Evolutionary conservation across 2,329 filamentous ascomycete genomes (phyloP).

Genomic region (Aschersonia sp.): DNA sequence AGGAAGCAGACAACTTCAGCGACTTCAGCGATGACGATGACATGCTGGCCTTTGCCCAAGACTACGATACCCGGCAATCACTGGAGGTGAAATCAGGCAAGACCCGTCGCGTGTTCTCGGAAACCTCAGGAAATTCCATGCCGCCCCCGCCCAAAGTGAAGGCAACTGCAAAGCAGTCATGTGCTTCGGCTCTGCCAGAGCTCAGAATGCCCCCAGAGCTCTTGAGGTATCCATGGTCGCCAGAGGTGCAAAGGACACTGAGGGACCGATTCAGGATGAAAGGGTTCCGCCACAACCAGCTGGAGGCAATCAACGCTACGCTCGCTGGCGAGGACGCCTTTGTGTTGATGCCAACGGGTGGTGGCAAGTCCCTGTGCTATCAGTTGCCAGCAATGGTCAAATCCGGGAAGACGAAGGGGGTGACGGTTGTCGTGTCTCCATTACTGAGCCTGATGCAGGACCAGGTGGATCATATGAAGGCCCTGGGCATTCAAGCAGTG

Average conservation of each 20-base stretch:
- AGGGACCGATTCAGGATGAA: slow-evolving; percentile 72
- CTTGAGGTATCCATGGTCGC: slow-evolving; percentile 68
- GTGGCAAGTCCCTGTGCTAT: slow-evolving; percentile 93
- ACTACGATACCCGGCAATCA: slow-evolving; percentile 29
- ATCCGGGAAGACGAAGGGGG: slow-evolving; percentile 66
- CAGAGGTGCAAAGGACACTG: slow-evolving; percentile 67
- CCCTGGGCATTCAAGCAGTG: slow-evolving; percentile 63
- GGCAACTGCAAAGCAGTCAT: slow-evolving; percentile 16
- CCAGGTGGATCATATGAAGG: slow-evolving; percentile 71
- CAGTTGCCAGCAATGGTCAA: slow-evolving; percentile 79
- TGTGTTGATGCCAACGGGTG: slow-evolving; percentile 94
- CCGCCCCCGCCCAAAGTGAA: slow-evolving; percentile 17
- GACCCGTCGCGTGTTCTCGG: slow-evolving; percentile 25
- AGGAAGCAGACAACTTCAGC: slow-evolving; percentile 21
- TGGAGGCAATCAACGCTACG: slow-evolving; percentile 93
- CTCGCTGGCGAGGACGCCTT: slow-evolving; percentile 80
- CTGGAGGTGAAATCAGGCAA: slow-evolving; percentile 8
- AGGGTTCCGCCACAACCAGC: slow-evolving; percentile 80
- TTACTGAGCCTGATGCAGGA: slow-evolving; percentile 95
- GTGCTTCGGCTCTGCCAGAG: slow-evolving; percentile 9
- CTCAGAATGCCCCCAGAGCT: slow-evolving; percentile 32
- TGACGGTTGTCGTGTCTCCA: slow-evolving; percentile 92
- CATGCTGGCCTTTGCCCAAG: slow-evolving; percentile 36
- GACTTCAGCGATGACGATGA: slow-evolving; percentile 36
- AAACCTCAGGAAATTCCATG: slow-evolving; percentile 33